phyloP scores from a whole-genome alignment of 306 rosid genomes.

The Amphicarpaea edgeworthii region DNA sequence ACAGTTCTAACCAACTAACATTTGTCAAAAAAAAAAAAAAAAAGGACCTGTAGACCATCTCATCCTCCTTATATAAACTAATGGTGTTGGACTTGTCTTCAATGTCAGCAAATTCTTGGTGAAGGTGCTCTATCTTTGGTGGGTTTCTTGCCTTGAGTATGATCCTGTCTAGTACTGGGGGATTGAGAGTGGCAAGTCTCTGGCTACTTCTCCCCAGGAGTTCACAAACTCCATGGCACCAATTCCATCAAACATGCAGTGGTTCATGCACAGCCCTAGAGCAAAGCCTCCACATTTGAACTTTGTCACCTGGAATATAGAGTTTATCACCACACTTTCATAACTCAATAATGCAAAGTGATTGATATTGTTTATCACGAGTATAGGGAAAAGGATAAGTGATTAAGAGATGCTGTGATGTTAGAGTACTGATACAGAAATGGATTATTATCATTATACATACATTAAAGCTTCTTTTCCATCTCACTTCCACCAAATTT shows the following conservation, averaged over 20 bases:
- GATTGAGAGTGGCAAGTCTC: conserved; percentile 66
- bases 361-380: conserved; percentile 12
- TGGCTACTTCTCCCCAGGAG: conserved; percentile 86
- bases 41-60: conserved; percentile 75
- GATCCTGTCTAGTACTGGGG: conserved; percentile 76
- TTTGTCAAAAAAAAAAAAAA: too few species aligned
- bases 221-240: conserved; percentile 88
- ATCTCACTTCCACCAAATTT: too few species aligned
- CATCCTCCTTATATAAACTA: conserved; percentile 64
- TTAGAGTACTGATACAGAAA: neutral
- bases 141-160: conserved; percentile 69
- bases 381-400: neutral
- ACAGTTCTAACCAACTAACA: too few species aligned
- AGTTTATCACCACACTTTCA: conserved; percentile 36
- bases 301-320: conserved; percentile 73
- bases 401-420: conserved; percentile 43
- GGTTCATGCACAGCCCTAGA: conserved; percentile 83
- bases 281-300: conserved; percentile 91
- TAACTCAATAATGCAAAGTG: conserved; percentile 4
- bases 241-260: conserved; percentile 90
- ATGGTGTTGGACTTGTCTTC: conserved; percentile 67
- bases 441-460: neutral
- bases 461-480: too few species aligned
- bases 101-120: conserved; percentile 83
- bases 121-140: conserved; percentile 63